A percentile compares a stretch with the other conserved stretches of the same genome.
Evolutionary conservation across 495 filamentous ascomycete species (phyloP).

Genomic region (Echria macrotheca): DNA sequence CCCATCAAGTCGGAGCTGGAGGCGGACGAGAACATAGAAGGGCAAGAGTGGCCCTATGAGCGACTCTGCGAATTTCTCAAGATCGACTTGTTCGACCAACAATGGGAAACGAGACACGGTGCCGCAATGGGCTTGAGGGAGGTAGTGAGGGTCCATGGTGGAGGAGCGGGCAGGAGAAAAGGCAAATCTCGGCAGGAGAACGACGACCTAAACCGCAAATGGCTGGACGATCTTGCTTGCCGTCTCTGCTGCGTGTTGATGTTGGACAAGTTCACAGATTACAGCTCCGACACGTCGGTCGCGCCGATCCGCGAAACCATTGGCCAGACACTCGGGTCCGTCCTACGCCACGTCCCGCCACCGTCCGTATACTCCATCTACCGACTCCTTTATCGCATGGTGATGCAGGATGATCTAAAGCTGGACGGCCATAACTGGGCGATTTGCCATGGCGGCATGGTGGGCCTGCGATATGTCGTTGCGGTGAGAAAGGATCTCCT

Average conservation of each 20-base stretch:
- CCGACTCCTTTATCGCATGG: slow-evolving; percentile 72
- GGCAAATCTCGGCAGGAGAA: slow-evolving; percentile 71
- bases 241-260: slow-evolving; percentile 91
- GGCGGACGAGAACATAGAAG: slow-evolving; percentile 65
- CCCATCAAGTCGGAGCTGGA: slow-evolving; percentile 60
- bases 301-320: slow-evolving; percentile 94
- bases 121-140: slow-evolving; percentile 94
- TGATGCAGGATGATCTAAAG: slow-evolving; percentile 80
- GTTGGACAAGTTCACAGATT: slow-evolving; percentile 95
- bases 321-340: slow-evolving; percentile 88
- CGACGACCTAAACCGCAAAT: slow-evolving; percentile 68
- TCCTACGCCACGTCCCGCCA: slow-evolving; percentile 72
- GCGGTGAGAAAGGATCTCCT: slow-evolving; percentile 90
- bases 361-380: slow-evolving; percentile 76
- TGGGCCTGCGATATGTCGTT: slow-evolving; percentile 87
- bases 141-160: slow-evolving; percentile 84
- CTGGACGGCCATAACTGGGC: slow-evolving; percentile 75
- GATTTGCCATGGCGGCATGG: slow-evolving; percentile 96
- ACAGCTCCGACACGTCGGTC: slow-evolving; percentile 93
- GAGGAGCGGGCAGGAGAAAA: slow-evolving; percentile 74
- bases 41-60: slow-evolving; percentile 90
- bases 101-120: slow-evolving; percentile 97
- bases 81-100: slow-evolving; percentile 85
- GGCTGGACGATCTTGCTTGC: slow-evolving; percentile 90
- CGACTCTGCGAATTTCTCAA: slow-evolving; percentile 88